Evolutionary conservation across 2,329 filamentous ascomycete genomes (phyloP).

Genomic region (Graphilbum fragrans): DNA sequence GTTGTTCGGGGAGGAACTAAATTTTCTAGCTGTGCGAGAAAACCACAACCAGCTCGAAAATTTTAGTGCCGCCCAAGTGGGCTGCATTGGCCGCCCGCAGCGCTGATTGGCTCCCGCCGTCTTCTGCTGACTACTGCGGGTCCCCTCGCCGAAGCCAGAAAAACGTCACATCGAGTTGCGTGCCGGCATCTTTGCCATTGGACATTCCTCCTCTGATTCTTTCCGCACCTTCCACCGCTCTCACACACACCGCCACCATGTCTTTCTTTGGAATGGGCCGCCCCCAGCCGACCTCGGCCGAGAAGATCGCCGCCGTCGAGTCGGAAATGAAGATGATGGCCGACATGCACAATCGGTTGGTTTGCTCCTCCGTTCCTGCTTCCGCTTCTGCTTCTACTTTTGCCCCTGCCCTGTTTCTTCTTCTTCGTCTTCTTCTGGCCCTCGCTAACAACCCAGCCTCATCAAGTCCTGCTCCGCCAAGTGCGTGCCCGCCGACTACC

Average conservation of each 20-base stretch:
- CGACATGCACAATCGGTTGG: conserved; percentile 95
- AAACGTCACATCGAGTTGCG: neutral
- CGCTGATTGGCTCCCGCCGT: too few relatives aligned
- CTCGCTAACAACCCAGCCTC: conserved; percentile 42
- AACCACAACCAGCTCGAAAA: too few relatives aligned
- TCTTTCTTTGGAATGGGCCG: conserved; percentile 30
- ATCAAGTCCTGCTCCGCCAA: conserved; percentile 85
- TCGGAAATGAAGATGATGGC: conserved; percentile 91
- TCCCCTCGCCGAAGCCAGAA: too few relatives aligned
- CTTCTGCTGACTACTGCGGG: too few relatives aligned
- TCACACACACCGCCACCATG: conserved; percentile 4
- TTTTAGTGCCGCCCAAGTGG: too few relatives aligned
- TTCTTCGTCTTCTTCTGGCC: neutral
- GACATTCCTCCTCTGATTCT: neutral
- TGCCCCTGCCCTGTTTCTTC: neutral
- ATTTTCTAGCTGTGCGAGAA: too few relatives aligned
- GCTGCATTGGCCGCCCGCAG: too few relatives aligned
- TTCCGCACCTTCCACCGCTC: neutral
- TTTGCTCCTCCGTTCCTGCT: neutral
- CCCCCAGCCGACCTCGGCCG: conserved; percentile 81
- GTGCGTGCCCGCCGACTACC: conserved; percentile 86
- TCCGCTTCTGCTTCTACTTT: conserved; percentile 4
- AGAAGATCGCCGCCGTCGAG: conserved; percentile 95
- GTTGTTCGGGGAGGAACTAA: too few relatives aligned
- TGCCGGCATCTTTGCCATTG: too few relatives aligned